Base-by-base conservation (phyloP, 495 filamentous ascomycete species). In the Aspergillus bridgeri region DNA sequence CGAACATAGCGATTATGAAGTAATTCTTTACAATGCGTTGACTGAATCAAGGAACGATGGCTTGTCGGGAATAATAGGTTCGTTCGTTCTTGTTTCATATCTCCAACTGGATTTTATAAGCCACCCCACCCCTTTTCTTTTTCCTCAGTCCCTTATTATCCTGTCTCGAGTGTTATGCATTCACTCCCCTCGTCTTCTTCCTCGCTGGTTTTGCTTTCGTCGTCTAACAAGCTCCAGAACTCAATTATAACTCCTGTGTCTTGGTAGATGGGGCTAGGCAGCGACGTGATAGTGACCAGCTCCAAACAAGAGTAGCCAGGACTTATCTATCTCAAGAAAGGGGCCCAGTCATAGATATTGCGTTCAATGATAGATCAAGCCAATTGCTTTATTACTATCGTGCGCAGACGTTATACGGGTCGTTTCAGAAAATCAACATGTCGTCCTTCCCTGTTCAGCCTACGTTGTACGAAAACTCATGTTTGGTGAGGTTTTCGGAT, bases 381-480 rank as follows among this genome's bases (percentile, higher is more conserved):
- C 76, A 79, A 56, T 42, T 77, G 42, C 62, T 79, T 8, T 70
- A 70, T 47, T 65, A 61, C 51, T 68, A 70, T 38, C 64, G 62
- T 20, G 69, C 61, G 11, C 63, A 61, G 42, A 58, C 69, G 3
- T 47, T 75, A 5, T 72, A 72, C 45, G 65, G 67, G 11, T 64
- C 59, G 21, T 70, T 70, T 21, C 69, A 72, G 33, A 62, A 51
- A 45, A 56, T 75, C 6, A 59, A 53, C 38, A 46, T 25, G 20
- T 66, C 46, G 11, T 24, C 27, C 17, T 33, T 23, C 9, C 43
- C 60, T 20, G 50, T 45, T 21, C 46, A 59, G 19, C 61, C 65
- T n/a, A 68, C 20, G 6, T 18, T 67, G 8, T 63, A 62, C 38
- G 52, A 59, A 7, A 79, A 79, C 50, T 55, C 58, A 18, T 71